These are phyloP conservation scores for Periconia sp. DNA, from an alignment of 2,329 filamentous ascomycete genomes.

Conservation along the genomic window DNA sequence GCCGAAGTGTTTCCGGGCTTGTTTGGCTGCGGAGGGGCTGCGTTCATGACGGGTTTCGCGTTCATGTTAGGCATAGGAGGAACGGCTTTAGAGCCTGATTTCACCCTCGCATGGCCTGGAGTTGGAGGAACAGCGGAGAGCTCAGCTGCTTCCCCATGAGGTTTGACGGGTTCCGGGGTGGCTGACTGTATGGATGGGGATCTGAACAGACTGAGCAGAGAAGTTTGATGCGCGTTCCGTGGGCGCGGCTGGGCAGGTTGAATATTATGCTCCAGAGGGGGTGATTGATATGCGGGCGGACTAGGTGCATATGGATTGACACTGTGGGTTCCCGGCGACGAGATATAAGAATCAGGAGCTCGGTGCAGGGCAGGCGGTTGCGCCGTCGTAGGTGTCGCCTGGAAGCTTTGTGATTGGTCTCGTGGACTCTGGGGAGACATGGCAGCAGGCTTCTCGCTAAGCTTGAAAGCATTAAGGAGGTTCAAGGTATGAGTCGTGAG, in stretches of 20 bases:
- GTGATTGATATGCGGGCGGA: conserved; percentile 33
- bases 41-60: conserved; percentile 13
- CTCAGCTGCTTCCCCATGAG: conserved; percentile 45
- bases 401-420: conserved; percentile 17
- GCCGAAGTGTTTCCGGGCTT: conserved; percentile 39
- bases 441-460: conserved; percentile 26
- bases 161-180: conserved; percentile 22
- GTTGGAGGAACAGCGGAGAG: conserved; percentile 49
- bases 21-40: conserved; percentile 7
- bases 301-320: conserved; percentile 23
- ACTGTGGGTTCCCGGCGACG: conserved; percentile 15
- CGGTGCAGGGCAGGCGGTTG: conserved; percentile 24
- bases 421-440: conserved; percentile 10
- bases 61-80: conserved; percentile 18
- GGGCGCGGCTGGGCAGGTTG: conserved; percentile 38
- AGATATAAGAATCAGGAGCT: conserved; percentile 22
- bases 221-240: conserved; percentile 47
- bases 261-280: conserved; percentile 23
- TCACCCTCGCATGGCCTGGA: conserved; percentile 24
- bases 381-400: conserved; percentile 25
- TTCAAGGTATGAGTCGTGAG: conserved; percentile 60
- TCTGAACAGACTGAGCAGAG: conserved; percentile 50
- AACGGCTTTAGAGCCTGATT: conserved; percentile 13
- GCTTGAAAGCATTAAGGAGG: conserved; percentile 62
- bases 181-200: conserved; percentile 24